A percentile compares a stretch with the other conserved stretches of the same genome.
phyloP scores from a whole-genome alignment of 1,139 yeast species.

The Hanseniaspora gamundiae region DNA sequence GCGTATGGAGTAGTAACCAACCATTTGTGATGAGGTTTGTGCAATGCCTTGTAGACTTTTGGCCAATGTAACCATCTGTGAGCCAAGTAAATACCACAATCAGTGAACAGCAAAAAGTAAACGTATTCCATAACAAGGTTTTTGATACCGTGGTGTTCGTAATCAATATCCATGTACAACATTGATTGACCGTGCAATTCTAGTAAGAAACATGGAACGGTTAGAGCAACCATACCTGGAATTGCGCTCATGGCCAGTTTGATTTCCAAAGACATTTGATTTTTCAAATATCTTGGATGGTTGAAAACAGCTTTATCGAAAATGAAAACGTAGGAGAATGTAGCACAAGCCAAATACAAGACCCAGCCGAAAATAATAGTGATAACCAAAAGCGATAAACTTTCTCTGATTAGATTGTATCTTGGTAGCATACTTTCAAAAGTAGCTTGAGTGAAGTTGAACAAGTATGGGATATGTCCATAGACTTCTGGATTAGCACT shows the following conservation, averaged over 20 bases:
- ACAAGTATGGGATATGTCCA: slow-evolving; percentile 37
- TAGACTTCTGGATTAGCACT: slow-evolving; percentile 27
- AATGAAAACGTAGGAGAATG: slow-evolving; percentile 58
- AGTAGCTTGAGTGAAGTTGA: slow-evolving; percentile 41
- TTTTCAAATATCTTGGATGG: slow-evolving; percentile 91
- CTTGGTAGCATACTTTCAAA: slow-evolving; percentile 56
- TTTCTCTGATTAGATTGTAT: slow-evolving; percentile 60
- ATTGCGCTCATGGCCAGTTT: slow-evolving; percentile 67
- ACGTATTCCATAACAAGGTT: slow-evolving; percentile 59
- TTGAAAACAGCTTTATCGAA: slow-evolving; percentile 84
- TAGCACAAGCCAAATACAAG: slow-evolving; percentile 66
- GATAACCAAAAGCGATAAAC: slow-evolving; percentile 51
- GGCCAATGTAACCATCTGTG: slow-evolving; percentile 95
- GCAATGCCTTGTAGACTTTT: slow-evolving; percentile 65
- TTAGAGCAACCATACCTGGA: slow-evolving; percentile 76
- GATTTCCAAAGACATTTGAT: slow-evolving; percentile 79
- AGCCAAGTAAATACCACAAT: slow-evolving; percentile 78
- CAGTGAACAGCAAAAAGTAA: slow-evolving; percentile 78
- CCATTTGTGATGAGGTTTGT: slow-evolving; percentile 99
- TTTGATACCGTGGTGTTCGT: slow-evolving; percentile 57
- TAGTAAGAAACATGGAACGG: slow-evolving; percentile 78
- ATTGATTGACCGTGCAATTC: slow-evolving; percentile 78
- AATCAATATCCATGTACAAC: slow-evolving; percentile 55
- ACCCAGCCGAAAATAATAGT: slow-evolving; percentile 79
- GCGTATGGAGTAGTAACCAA: slow-evolving; percentile 97